Evolutionary conservation across 1,284 basidiomycete genomes (phyloP), one percentile per base, ranked within the genome.

Genomic region (Pseudozyma sp.): DNA sequence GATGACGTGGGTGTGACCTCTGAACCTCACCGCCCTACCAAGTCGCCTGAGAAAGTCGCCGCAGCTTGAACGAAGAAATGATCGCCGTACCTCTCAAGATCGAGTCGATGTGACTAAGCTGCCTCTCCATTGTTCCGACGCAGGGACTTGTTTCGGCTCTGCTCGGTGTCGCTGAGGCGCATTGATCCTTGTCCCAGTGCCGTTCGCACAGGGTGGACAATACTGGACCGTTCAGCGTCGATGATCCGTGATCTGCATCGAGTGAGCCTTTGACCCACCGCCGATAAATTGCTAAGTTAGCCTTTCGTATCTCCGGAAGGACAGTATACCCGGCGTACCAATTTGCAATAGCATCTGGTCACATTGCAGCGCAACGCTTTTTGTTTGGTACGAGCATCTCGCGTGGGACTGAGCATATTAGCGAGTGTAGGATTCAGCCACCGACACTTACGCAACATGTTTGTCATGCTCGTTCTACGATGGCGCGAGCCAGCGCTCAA

Each of bases 1-100:
- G 7, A 67, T 61, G 65, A 67, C 57, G 65, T 67, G 51, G 58
- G 7, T 34, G 17, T 31, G 14, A 11, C 30, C 49, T 53, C 43
- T 45, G 30, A 55, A 44, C 29, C 24, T 24, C 24, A 24, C 24
- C 24, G 24, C 24, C 24, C 24, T 24, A 24, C 4, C 24, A 24
- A 34, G 46, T 30, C 43, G 42, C 40, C 42, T 17, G 42, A 42
- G 50, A 45, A 50, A 42, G 46, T 48, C 34, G 55, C 55, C 37
- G 40, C 16, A 17, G 17, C n/a, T 34, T 19, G n/a, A 19, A 14
- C 30, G 34, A 34, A 24, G 24, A 24, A 24, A n/a, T n/a, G 24
- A 24, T 24, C 24, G 24, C 24, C 24, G 24, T 24, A 24, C 24
- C 4, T 24, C 24, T 24, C 24, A 24, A 1, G 24, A 24, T 24